These are phyloP conservation scores for Magnolia changhungtana DNA, from an alignment of 164 flowering plant genomes.

Conservation along the genomic window DNA sequence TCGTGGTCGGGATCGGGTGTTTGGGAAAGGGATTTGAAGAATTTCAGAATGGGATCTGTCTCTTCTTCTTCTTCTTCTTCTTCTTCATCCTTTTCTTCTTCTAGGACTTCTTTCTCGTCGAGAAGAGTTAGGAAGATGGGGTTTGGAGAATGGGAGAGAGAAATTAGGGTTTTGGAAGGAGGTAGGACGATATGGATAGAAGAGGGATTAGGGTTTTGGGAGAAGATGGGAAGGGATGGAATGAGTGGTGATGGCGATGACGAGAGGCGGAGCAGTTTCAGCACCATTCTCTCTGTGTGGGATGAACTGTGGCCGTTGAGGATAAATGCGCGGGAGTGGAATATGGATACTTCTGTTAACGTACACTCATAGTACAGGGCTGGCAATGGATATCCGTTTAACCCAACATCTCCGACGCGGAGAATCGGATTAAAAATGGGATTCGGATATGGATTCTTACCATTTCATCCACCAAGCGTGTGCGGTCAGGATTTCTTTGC, in stretches of 20 bases:
- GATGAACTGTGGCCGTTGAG: too few relatives aligned
- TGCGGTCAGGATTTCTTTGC: too few relatives aligned
- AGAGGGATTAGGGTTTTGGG: not conserved
- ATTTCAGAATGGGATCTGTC: constrained; percentile 54
- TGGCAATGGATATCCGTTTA: too few relatives aligned
- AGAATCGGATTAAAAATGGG: too few relatives aligned
- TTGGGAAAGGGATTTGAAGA: constrained; percentile 60
- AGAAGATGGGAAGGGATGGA: not conserved
- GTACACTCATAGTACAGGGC: too few relatives aligned
- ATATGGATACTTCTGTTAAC: too few relatives aligned
- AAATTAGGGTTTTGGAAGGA: constrained; percentile 21
- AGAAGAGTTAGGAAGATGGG: constrained; percentile 58
- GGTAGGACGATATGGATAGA: constrained; percentile 1
- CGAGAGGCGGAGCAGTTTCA: not conserved
- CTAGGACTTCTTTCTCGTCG: constrained; percentile 20
- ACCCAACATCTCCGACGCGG: too few relatives aligned
- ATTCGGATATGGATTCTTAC: too few relatives aligned
- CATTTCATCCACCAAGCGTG: too few relatives aligned
- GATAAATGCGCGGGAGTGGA: too few relatives aligned
- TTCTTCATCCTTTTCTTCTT: constrained; percentile 20
- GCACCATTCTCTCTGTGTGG: not conserved
- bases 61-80: constrained; percentile 14
- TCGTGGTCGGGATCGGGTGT: constrained; percentile 48
- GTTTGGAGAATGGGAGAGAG: constrained; percentile 27
- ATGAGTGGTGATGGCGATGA: not conserved